Conservation (phyloP, 768 basidiomycete genomes). For the Kwoniella dejecticola region DNA sequence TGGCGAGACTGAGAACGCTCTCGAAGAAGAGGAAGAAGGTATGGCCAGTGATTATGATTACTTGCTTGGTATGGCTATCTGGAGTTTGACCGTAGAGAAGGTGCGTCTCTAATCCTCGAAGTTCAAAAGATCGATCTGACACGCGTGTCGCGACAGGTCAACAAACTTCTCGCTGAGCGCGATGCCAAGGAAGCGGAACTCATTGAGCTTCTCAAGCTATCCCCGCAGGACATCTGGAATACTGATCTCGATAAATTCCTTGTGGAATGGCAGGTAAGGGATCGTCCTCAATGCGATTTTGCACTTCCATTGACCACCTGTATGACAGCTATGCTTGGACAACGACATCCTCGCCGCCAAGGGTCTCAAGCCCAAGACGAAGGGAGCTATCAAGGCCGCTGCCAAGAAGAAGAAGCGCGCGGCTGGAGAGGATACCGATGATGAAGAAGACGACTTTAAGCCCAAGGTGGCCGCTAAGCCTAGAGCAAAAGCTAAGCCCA, state of each 20-base stretch:
- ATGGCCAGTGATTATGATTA: slow-evolving; percentile 79
- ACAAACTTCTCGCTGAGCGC: slow-evolving; percentile 76
- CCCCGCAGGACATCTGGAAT: slow-evolving; percentile 85
- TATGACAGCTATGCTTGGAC: slow-evolving; percentile 46
- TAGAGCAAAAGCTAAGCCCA: slow-evolving; percentile 40
- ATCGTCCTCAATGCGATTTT: too few relatives aligned
- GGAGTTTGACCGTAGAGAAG: slow-evolving; percentile 91
- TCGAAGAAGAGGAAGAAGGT: slow-evolving; percentile 61
- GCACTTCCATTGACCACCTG: too few relatives aligned
- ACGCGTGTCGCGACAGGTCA: slow-evolving; percentile 78
- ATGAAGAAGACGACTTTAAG: slow-evolving; percentile 64
- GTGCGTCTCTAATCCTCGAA: slow-evolving; percentile 59
- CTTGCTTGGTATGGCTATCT: slow-evolving; percentile 90
- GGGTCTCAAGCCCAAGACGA: slow-evolving; percentile 62
- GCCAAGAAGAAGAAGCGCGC: slow-evolving; percentile 57
- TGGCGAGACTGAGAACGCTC: slow-evolving; percentile 66
- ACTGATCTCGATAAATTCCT: slow-evolving; percentile 81
- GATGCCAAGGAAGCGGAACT: slow-evolving; percentile 81
- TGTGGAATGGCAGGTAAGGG: slow-evolving; percentile 76
- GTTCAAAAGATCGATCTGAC: too few relatives aligned
- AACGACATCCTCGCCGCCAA: slow-evolving; percentile 60
- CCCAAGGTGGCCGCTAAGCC: slow-evolving; percentile 60
- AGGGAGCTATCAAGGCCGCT: slow-evolving; percentile 58
- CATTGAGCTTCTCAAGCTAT: slow-evolving; percentile 71
- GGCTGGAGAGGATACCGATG: slow-evolving; percentile 50